phyloP scores from a whole-genome alignment of 2,329 filamentous ascomycete genomes.

The Zymoseptoria tritici region DNA sequence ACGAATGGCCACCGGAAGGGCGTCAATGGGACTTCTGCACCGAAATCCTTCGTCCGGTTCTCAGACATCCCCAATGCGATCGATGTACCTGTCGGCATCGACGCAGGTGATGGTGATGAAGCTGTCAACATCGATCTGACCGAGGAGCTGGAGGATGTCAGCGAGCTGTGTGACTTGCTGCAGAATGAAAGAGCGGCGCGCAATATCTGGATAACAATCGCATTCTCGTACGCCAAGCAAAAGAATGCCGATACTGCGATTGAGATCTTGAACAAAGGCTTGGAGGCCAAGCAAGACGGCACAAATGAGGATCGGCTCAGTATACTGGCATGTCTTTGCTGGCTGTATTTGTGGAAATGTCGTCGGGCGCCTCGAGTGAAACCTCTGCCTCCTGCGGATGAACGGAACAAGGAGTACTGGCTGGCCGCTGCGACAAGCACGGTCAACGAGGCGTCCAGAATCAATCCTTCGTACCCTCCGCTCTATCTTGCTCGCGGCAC shows the following conservation, averaged over 20 bases:
- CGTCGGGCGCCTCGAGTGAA: conserved; percentile 66
- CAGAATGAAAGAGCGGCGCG: conserved; percentile 90
- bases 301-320: conserved; percentile 76
- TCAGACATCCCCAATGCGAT: conserved; percentile 56
- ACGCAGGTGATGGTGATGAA: conserved; percentile 48
- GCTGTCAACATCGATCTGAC: conserved; percentile 90
- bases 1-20: conserved; percentile 48
- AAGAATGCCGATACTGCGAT: conserved; percentile 80
- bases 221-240: conserved; percentile 93
- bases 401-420: conserved; percentile 88
- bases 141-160: conserved; percentile 70
- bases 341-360: conserved; percentile 86
- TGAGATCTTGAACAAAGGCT: conserved; percentile 63
- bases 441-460: conserved; percentile 88
- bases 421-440: conserved; percentile 83
- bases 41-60: conserved; percentile 43
- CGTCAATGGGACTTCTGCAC: conserved; percentile 39
- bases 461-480: conserved; percentile 87
- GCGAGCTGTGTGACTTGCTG: conserved; percentile 92
- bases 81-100: conserved; percentile 56
- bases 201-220: conserved; percentile 96
- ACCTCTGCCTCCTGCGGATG: conserved; percentile 57
- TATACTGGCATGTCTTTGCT: conserved; percentile 77
- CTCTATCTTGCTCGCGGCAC: conserved; percentile 88
- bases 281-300: conserved; percentile 56